Conservation (phyloP, 305 asterid species). For the Solanum hybrid region DNA sequence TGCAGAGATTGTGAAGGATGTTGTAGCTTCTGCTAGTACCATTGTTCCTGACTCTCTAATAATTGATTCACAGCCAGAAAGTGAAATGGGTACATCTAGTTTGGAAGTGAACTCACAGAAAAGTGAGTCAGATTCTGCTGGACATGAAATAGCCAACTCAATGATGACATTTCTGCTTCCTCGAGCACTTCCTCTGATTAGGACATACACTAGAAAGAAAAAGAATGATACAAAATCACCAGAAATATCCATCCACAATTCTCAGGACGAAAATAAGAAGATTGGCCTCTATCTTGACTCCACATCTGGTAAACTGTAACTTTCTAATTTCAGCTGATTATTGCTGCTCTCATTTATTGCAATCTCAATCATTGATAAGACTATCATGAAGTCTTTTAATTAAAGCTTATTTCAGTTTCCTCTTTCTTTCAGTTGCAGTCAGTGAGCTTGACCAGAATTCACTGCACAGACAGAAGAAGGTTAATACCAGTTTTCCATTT, state of each 20-base stretch:
- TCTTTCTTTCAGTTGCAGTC: conserved; percentile 24
- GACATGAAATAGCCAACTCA: conserved; percentile 51
- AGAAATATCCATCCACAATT: conserved; percentile 15
- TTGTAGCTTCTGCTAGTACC: conserved; percentile 17
- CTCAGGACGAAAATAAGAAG: conserved; percentile 28
- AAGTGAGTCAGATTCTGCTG: conserved; percentile 46
- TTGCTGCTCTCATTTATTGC: conserved; percentile 1
- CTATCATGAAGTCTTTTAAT: not conserved
- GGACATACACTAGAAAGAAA: conserved; percentile 67
- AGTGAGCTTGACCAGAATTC: conserved; percentile 26
- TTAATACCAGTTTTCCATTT: conserved; percentile 14
- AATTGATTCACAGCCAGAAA: conserved; percentile 50
- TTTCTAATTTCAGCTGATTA: conserved; percentile 4
- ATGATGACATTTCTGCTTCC: conserved; percentile 82
- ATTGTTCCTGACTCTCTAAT: conserved; percentile 28
- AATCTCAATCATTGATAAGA: conserved; percentile 10
- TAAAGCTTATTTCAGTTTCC: conserved; percentile 14
- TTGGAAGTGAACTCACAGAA: conserved; percentile 35
- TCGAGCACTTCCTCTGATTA: conserved; percentile 69
- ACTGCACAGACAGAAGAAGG: conserved; percentile 19
- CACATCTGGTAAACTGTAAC: conserved; percentile 15
- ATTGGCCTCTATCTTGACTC: conserved; percentile 7
- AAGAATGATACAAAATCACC: conserved; percentile 35
- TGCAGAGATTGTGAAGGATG: conserved; percentile 25
- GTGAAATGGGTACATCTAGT: conserved; percentile 27